These are phyloP conservation scores for Tetrapyrgos nigripes DNA, from an alignment of 1,284 basidiomycete species.

Conservation along the genomic window DNA sequence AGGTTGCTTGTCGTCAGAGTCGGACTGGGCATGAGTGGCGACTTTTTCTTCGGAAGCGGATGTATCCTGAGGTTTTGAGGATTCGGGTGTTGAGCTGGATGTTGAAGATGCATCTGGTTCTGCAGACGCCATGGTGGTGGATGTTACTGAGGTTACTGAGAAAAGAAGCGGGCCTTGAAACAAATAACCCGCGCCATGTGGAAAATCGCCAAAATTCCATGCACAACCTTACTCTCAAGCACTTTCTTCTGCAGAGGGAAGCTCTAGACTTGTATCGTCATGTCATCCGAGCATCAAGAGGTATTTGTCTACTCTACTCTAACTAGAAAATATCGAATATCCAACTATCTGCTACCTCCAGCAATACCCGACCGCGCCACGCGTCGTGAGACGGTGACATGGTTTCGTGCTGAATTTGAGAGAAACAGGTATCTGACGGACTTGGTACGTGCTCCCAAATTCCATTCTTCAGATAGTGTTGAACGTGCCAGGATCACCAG, in stretches of 20 bases:
- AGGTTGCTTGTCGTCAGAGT: slow-evolving; percentile 33
- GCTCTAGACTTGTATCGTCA: slow-evolving; percentile 68
- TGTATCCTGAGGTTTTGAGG: slow-evolving; percentile 17
- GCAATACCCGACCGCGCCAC: slow-evolving; percentile 66
- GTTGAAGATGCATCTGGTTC: neutral
- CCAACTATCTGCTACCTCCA: slow-evolving; percentile 30
- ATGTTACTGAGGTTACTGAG: slow-evolving; percentile 22
- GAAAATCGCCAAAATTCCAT: slow-evolving; percentile 19
- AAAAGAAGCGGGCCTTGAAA: slow-evolving; percentile 44
- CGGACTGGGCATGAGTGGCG: slow-evolving; percentile 40
- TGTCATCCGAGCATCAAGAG: slow-evolving; percentile 69
- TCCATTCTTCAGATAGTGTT: slow-evolving; percentile 31
- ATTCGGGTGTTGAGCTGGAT: neutral
- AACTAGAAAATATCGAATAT: slow-evolving; percentile 16
- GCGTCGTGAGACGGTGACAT: slow-evolving; percentile 68
- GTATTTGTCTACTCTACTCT: slow-evolving; percentile 40
- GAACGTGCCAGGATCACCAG: slow-evolving; percentile 35
- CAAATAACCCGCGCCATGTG: slow-evolving; percentile 29
- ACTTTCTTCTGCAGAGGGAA: slow-evolving; percentile 73
- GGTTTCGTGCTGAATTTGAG: slow-evolving; percentile 78
- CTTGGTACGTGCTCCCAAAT: slow-evolving; percentile 47
- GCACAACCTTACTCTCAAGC: slow-evolving; percentile 61
- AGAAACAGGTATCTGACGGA: slow-evolving; percentile 63
- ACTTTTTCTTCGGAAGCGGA: slow-evolving; percentile 43
- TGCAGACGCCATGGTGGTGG: slow-evolving; percentile 21